A percentile compares a stretch with the other conserved stretches of the same genome.
phyloP scores from a whole-genome alignment of 1,284 basidiomycete species.

The Moniliophthora roreri region DNA sequence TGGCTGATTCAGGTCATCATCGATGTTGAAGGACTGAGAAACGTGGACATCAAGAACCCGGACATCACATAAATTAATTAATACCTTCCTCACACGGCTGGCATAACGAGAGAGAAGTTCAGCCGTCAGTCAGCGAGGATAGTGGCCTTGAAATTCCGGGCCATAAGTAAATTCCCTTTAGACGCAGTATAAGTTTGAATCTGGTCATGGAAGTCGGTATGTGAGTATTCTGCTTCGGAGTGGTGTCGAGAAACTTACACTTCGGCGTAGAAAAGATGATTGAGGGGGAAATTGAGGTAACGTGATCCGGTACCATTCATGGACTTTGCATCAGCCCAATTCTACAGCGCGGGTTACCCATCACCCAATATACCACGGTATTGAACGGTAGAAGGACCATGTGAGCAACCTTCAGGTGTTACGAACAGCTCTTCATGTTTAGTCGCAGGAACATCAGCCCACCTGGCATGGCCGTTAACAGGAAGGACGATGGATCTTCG shows the following conservation, averaged over 20 bases:
- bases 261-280: conserved; percentile 63
- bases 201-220: conserved; percentile 26
- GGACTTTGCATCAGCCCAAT: conserved; percentile 30
- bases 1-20: conserved; percentile 63
- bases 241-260: conserved; percentile 36
- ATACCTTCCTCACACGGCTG: conserved; percentile 48
- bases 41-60: background rate
- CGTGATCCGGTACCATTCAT: conserved; percentile 25
- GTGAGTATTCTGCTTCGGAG: background rate
- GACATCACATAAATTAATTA: no score
- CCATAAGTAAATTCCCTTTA: conserved; percentile 75
- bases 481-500: background rate
- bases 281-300: conserved; percentile 55
- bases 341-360: conserved; percentile 32
- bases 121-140: conserved; percentile 3
- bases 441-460: conserved; percentile 67
- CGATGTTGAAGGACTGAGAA: conserved; percentile 60
- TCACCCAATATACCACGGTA: conserved; percentile 71
- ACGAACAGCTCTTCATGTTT: conserved; percentile 51
- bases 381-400: conserved; percentile 69
- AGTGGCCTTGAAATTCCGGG: conserved; percentile 40
- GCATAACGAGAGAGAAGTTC: background rate
- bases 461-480: conserved; percentile 37
- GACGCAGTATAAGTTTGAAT: conserved; percentile 65
- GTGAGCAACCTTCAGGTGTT: conserved; percentile 50